Evolutionary conservation across 108 stramenopile genomes (phyloP).

Genomic region (Nannochloropsis salina): DNA sequence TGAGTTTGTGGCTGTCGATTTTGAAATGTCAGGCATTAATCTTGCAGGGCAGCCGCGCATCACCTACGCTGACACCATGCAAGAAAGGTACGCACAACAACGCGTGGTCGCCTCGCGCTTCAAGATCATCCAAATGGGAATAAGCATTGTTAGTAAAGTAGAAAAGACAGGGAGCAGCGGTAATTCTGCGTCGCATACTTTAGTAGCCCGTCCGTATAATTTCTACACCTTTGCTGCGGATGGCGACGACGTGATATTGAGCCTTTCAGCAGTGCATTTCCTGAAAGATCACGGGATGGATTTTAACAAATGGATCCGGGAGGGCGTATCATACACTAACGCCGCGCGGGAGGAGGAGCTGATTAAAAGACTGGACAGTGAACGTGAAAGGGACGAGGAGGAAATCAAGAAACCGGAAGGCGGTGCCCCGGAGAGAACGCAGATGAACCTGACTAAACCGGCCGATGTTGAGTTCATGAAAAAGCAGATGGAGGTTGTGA

Average conservation of each 20-base stretch:
- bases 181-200: slow-evolving; percentile 18
- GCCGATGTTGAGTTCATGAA: neutral
- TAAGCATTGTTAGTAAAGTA: slow-evolving; percentile 26
- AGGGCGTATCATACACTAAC: slow-evolving; percentile 30
- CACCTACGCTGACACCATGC: neutral
- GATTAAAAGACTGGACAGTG: neutral
- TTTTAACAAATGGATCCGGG: slow-evolving; percentile 24
- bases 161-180: slow-evolving; percentile 21
- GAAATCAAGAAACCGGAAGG: slow-evolving; percentile 8
- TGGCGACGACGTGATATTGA: slow-evolving; percentile 18
- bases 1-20: slow-evolving; percentile 29
- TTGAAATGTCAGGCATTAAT: slow-evolving; percentile 30
- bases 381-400: neutral
- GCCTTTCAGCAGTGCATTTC: slow-evolving; percentile 32
- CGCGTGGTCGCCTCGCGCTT: slow-evolving; percentile 16
- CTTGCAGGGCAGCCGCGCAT: neutral
- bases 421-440: neutral
- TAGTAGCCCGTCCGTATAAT: slow-evolving; percentile 31
- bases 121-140: slow-evolving; percentile 32
- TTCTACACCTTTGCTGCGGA: slow-evolving; percentile 16
- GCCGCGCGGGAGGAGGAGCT: slow-evolving; percentile 11
- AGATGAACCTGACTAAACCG: slow-evolving; percentile 19
- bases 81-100: slow-evolving; percentile 22
- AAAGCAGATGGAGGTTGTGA: neutral
- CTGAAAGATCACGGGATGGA: slow-evolving; percentile 28